These are phyloP conservation scores for Myriosclerotinia curreyana DNA, from an alignment of 2,329 filamentous ascomycete species.

Conservation along the genomic window DNA sequence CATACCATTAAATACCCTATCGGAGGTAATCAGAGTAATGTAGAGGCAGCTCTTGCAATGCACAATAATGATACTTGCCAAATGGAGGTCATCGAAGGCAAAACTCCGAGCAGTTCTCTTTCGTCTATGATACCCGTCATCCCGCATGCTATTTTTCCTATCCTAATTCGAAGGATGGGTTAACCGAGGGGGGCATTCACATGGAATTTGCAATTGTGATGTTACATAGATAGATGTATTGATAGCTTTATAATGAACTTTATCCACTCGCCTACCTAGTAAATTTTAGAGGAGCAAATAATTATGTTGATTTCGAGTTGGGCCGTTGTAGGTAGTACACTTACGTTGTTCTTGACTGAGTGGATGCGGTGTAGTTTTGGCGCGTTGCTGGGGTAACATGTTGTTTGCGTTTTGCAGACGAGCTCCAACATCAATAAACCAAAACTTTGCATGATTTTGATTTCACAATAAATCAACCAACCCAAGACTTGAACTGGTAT, in stretches of 20 bases:
- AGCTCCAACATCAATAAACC: constrained; percentile 10
- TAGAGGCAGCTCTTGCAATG: too few species aligned
- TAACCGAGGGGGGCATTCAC: background rate
- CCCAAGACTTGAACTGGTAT: constrained; percentile 6
- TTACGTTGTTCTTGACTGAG: background rate
- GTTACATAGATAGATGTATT: too few species aligned
- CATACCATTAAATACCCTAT: too few species aligned
- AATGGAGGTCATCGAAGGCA: too few species aligned
- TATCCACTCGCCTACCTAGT: background rate
- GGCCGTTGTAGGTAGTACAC: background rate
- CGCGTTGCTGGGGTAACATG: constrained; percentile 10
- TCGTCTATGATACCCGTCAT: background rate
- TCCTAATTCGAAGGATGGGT: background rate
- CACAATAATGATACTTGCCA: background rate
- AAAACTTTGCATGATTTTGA: constrained; percentile 3
- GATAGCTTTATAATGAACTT: too few species aligned
- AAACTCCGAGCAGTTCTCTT: background rate
- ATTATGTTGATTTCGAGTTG: background rate
- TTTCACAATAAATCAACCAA: background rate
- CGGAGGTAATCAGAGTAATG: too few species aligned
- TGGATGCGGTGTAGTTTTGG: background rate
- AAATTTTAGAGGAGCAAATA: background rate
- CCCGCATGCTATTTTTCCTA: background rate
- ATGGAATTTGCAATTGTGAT: too few species aligned
- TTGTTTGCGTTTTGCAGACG: constrained; percentile 7